These are phyloP conservation scores for Hypoxylon perforatum DNA, from an alignment of 495 filamentous ascomycete species.

Conservation along the genomic window DNA sequence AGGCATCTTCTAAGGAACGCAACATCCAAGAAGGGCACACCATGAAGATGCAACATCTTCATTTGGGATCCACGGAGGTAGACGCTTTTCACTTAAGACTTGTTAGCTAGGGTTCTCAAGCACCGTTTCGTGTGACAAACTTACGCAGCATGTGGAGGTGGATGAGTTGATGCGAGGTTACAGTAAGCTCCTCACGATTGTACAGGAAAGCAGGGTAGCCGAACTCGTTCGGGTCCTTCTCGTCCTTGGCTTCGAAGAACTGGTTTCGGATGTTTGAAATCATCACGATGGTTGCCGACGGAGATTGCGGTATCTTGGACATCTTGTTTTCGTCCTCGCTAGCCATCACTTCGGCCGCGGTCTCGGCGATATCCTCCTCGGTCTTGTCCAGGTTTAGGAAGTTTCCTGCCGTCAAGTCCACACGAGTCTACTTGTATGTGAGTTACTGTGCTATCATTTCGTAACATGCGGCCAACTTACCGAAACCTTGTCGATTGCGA, in stretches of 20 bases:
- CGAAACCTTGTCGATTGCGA: neutral
- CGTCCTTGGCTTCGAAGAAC: neutral
- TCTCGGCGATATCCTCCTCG: conserved; percentile 4
- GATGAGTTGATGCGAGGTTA: neutral
- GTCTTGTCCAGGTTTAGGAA: conserved; percentile 19
- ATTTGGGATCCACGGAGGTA: conserved; percentile 21
- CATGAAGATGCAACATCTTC: conserved; percentile 30
- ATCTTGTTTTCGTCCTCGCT: neutral
- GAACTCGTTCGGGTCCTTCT: neutral
- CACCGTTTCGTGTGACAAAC: neutral
- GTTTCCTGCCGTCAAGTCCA: conserved; percentile 7
- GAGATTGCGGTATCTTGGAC: neutral
- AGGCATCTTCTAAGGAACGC: conserved; percentile 18
- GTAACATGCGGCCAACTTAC: conserved; percentile 2
- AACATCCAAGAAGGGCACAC: conserved; percentile 20
- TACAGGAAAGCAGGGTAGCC: conserved; percentile 13
- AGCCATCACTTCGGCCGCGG: neutral
- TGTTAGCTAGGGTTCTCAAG: conserved; percentile 30
- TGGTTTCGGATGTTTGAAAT: conserved; percentile 6
- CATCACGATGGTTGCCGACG: neutral
- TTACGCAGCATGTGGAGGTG: conserved; percentile 9
- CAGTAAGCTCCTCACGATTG: neutral
- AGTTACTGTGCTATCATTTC: neutral
- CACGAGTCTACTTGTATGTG: conserved; percentile 17
- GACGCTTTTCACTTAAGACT: conserved; percentile 19